phyloP scores from a whole-genome alignment of 768 basidiomycete genomes.

The Suillus placidus region DNA sequence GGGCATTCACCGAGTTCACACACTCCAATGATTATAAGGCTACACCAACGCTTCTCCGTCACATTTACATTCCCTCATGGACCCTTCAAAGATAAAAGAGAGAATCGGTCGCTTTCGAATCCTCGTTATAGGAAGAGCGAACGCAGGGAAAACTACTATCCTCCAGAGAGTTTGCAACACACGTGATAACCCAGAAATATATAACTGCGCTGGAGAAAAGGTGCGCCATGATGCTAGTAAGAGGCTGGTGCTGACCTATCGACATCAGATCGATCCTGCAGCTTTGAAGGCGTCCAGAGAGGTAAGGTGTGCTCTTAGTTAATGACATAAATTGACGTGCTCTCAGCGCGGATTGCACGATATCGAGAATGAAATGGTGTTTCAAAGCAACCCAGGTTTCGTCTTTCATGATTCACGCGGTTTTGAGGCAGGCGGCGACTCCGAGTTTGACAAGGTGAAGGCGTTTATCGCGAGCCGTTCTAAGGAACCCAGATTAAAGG shows the following conservation, averaged over 20 bases:
- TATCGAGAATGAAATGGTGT: conserved; percentile 34
- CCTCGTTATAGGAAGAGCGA: conserved; percentile 44
- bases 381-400: conserved; percentile 34
- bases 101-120: conserved; percentile 35
- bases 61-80: not conserved
- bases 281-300: no score
- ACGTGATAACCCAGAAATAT: no score
- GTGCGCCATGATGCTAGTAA: no score
- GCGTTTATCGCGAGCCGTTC: no score
- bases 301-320: no score
- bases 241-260: no score
- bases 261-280: no score
- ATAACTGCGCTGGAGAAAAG: no score
- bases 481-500: no score
- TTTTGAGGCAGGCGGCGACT: no score
- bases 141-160: conserved; percentile 46
- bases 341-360: conserved; percentile 25
- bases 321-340: no score
- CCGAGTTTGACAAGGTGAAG: no score
- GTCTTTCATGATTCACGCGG: conserved; percentile 43
- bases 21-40: not conserved
- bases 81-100: conserved; percentile 1
- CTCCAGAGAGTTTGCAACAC: conserved; percentile 25
- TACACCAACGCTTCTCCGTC: not conserved
- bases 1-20: not conserved